phyloP scores from a whole-genome alignment of 2,329 filamentous ascomycete species.

The Colletotrichum eleusines region DNA sequence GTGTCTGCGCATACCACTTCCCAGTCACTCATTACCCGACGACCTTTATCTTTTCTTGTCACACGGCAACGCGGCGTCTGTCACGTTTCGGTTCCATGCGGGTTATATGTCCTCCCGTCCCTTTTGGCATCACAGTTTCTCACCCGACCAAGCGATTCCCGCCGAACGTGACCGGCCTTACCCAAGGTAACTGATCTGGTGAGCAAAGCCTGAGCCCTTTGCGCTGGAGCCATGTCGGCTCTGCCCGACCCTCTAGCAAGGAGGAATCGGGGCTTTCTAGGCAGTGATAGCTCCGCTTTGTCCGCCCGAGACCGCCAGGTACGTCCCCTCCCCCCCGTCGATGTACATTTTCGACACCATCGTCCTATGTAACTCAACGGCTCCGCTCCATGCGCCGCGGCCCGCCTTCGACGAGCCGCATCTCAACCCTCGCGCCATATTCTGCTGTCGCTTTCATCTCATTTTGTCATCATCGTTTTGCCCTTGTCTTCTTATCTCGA shows the following conservation, averaged over 20 bases:
- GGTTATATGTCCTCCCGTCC: not conserved
- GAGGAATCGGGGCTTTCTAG: constrained; percentile 64
- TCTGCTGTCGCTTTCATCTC: constrained; percentile 15
- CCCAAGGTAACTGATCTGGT: not conserved
- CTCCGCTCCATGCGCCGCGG: constrained; percentile 1
- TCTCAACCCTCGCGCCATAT: not conserved
- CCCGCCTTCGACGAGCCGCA: not conserved
- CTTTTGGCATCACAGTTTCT: not conserved
- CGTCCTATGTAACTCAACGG: not conserved
- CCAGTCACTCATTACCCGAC: not conserved
- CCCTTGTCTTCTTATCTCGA: constrained; percentile 9
- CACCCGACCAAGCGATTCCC: constrained; percentile 5
- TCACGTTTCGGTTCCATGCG: not conserved
- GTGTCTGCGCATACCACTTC: constrained; percentile 6
- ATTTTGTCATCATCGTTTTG: not conserved
- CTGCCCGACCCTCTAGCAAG: constrained; percentile 47
- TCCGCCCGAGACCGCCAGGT: constrained; percentile 63
- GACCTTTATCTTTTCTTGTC: not conserved
- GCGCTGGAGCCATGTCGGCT: constrained; percentile 48
- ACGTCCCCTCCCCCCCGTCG: constrained; percentile 43
- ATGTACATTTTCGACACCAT: not conserved
- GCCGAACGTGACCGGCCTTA: not conserved
- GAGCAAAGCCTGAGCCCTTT: not conserved
- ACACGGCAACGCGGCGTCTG: constrained; percentile 2
- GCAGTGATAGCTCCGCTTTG: constrained; percentile 63